These are phyloP conservation scores for Daldinia eschscholtzii DNA, from an alignment of 2,329 filamentous ascomycete species.

Conservation along the genomic window DNA sequence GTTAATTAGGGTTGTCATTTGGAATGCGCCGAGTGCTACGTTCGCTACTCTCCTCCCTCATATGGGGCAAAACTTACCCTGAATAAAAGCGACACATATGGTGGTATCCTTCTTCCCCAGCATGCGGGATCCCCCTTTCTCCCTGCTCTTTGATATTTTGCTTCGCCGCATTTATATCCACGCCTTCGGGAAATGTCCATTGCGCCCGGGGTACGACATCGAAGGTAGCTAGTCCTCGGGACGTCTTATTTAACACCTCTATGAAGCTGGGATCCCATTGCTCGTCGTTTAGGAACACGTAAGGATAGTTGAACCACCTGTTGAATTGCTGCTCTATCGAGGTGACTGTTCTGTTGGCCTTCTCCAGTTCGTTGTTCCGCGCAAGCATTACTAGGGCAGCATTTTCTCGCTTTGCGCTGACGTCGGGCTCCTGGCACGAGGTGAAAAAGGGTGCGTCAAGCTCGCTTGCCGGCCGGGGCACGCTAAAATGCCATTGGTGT, in stretches of 20 bases:
- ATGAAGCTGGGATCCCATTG: conserved; percentile 58
- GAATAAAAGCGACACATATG: conserved; percentile 61
- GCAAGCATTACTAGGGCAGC: conserved; percentile 62
- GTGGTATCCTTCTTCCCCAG: conserved; percentile 57
- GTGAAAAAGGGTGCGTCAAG: conserved; percentile 58
- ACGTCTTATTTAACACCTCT: conserved; percentile 53
- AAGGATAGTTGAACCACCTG: conserved; percentile 61
- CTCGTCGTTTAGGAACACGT: conserved; percentile 62
- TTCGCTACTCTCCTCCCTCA: neutral
- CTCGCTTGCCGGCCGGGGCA: conserved; percentile 53
- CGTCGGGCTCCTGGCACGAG: conserved; percentile 57
- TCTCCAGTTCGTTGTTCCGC: conserved; percentile 58
- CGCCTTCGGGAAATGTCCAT: conserved; percentile 58
- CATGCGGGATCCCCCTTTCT: conserved; percentile 54
- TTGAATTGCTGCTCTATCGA: conserved; percentile 61
- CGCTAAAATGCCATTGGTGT: conserved; percentile 53
- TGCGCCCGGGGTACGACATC: conserved; percentile 57
- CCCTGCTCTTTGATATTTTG: conserved; percentile 54
- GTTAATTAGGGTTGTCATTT: conserved; percentile 12
- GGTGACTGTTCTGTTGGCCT: conserved; percentile 56
- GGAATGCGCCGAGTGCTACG: neutral
- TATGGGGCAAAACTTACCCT: conserved; percentile 52
- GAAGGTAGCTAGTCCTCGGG: conserved; percentile 56
- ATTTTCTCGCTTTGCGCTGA: conserved; percentile 56
- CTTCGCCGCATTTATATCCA: conserved; percentile 51